Evolutionary conservation across 768 basidiomycete genomes (phyloP).

Genomic region (Galerina sulciceps): DNA sequence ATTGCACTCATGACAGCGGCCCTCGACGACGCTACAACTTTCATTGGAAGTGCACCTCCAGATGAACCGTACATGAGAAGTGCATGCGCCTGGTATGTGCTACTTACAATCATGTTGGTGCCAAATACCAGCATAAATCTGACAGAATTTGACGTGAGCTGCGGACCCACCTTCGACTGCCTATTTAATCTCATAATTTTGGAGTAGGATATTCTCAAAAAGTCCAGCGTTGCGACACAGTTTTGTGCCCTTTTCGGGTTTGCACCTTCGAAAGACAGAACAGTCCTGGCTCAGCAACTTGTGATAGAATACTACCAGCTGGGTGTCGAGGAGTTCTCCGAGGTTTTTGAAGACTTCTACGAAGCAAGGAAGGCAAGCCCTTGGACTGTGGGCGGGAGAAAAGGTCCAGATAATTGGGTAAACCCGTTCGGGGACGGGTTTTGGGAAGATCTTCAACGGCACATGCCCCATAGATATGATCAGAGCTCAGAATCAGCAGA

Average conservation of each 20-base stretch:
- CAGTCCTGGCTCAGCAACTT: slow-evolving; percentile 52
- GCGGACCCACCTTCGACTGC: not conserved
- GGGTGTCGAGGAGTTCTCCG: slow-evolving; percentile 51
- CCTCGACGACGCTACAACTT: slow-evolving; percentile 59
- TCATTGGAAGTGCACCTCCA: slow-evolving; percentile 57
- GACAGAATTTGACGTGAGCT: slow-evolving; percentile 49
- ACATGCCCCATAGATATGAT: no score
- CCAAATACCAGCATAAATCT: slow-evolving; percentile 54
- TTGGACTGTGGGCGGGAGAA: slow-evolving; percentile 32
- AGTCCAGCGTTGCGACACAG: slow-evolving; percentile 54
- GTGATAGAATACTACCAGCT: slow-evolving; percentile 46
- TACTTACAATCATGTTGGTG: slow-evolving; percentile 43
- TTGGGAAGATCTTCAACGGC: no score
- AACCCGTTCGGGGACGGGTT: slow-evolving; percentile 52
- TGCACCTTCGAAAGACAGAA: slow-evolving; percentile 50
- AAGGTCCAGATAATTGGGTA: slow-evolving; percentile 56
- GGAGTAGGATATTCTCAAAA: slow-evolving; percentile 35
- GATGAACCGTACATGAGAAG: slow-evolving; percentile 63
- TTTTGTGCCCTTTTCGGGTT: slow-evolving; percentile 48
- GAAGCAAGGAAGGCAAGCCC: slow-evolving; percentile 27
- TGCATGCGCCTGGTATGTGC: slow-evolving; percentile 61
- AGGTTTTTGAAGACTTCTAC: slow-evolving; percentile 38
- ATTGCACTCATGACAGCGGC: slow-evolving; percentile 63
- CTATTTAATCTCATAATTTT: not conserved
- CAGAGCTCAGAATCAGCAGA: no score